Evolutionary conservation across 371 early-diverging fungal species (phyloP), one percentile per base, ranked within the genome.

Genomic region (Lichtheimia corymbifera): DNA sequence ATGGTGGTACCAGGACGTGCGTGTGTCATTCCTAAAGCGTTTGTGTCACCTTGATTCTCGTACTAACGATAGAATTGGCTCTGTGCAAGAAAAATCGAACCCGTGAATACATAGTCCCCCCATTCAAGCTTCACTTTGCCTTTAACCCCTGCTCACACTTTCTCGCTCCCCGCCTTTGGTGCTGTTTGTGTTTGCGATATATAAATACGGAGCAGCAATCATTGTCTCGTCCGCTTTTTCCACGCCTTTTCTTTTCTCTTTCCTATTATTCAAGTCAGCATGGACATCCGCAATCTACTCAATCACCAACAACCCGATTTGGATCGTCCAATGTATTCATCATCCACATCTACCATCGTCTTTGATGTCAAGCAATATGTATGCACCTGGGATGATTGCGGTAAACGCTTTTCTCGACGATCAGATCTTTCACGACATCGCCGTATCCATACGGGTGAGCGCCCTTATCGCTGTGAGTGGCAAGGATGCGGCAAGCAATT

Each of bases 351-450:
- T 15, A 35, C 62, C 27, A 41, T 20, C 4, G 35, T 50, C 41
- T 47, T 18, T 53, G 28, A 44, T 30, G 45, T 17, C 57, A 83
- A 79, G 61, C 85, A 84, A 5, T 88, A 85, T 67, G 67, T 69
- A 54, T 92, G 92, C 50, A 55, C 63, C 11, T 90, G 89, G 89
- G 61, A 64, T 51, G 77, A 82, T 50, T 92, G 92, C 68, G 66
- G 67, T 58, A 90, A 89, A 70, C 78, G 83, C 17, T 92, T 92
- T 63, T 85, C 90, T n/a, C 86, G 92, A 62, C 83, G 89, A 57
- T 90, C 90, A 5, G 92, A 92, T 64, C 84, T 92, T 22, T 83
- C 85, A 25, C 78, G 92, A 60, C 89, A 91, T 74, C 80, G 76
- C 9, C 79, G 88, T 49, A 91, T 90, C 61, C 88, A 88, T 61